These are phyloP conservation scores for Aethionema arabicum DNA, from an alignment of 345 rosid genomes.

Conservation along the genomic window DNA sequence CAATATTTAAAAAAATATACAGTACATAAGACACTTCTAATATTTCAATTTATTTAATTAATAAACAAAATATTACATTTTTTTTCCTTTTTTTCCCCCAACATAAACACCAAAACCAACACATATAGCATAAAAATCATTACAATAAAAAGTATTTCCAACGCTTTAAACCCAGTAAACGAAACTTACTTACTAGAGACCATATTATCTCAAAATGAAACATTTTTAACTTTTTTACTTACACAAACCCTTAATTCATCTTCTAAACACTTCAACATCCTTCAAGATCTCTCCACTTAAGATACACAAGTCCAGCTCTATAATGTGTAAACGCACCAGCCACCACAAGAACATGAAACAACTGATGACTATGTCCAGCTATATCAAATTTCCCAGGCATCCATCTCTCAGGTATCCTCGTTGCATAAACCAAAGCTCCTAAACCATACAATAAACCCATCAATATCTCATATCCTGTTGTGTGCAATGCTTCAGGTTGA, in stretches of 20 bases:
- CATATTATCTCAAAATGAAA: too few relatives aligned
- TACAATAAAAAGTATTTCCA: too few relatives aligned
- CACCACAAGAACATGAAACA: conserved; percentile 76
- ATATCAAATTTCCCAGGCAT: conserved; percentile 94
- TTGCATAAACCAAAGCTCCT: conserved; percentile 77
- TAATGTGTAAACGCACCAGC: conserved; percentile 91
- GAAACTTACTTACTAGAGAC: too few relatives aligned
- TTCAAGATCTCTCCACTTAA: conserved; percentile 74
- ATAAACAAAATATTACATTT: too few relatives aligned
- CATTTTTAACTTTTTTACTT: too few relatives aligned
- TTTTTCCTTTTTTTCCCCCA: too few relatives aligned
- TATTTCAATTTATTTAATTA: too few relatives aligned
- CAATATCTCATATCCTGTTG: conserved; percentile 75
- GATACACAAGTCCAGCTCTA: conserved; percentile 78
- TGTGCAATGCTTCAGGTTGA: conserved; percentile 88
- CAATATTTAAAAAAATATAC: too few relatives aligned
- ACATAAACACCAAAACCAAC: too few relatives aligned
- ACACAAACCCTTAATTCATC: neutral
- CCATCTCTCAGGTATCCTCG: conserved; percentile 90
- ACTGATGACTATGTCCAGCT: conserved; percentile 95
- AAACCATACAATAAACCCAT: conserved; percentile 76
- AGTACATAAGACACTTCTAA: too few relatives aligned
- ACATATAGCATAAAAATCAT: too few relatives aligned
- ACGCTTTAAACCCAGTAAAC: too few relatives aligned
- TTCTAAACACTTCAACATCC: conserved; percentile 53